Percentiles rank a stretch among this genome's conserved stretches.
phyloP scores from a whole-genome alignment of 805 yeast genomes.

The Yarrowia sp. region DNA sequence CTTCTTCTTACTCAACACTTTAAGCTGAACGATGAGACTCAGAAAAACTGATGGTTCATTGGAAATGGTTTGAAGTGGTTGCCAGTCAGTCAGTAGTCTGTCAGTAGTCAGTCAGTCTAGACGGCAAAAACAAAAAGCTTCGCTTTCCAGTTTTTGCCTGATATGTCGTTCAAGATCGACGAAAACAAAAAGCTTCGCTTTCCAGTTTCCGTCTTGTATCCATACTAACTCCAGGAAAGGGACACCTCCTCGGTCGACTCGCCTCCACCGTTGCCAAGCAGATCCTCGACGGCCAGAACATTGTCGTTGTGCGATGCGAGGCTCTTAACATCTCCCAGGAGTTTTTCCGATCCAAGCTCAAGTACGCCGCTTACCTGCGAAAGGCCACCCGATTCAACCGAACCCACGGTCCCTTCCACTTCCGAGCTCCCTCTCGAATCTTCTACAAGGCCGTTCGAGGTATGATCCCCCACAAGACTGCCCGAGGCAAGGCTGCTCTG shows the following conservation, averaged over 20 bases:
- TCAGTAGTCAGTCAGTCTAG: no score
- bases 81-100: no score
- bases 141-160: not conserved
- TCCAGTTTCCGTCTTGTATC: not conserved
- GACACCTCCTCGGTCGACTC: slow-evolving; percentile 99
- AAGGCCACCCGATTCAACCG: slow-evolving; percentile 99
- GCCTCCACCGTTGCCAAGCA: slow-evolving; percentile 99
- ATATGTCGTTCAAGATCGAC: no score
- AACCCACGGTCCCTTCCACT: slow-evolving; percentile 99
- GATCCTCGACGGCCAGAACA: slow-evolving; percentile 96
- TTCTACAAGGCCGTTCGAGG: slow-evolving; percentile 99
- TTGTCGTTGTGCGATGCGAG: slow-evolving; percentile 96
- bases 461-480: slow-evolving; percentile 99
- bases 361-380: slow-evolving; percentile 99
- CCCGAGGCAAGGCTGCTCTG: slow-evolving; percentile 99
- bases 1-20: no score
- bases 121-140: no score
- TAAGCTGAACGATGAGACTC: no score
- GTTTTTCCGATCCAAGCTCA: slow-evolving; percentile 99
- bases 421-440: slow-evolving; percentile 99
- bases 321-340: slow-evolving; percentile 99
- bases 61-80: no score
- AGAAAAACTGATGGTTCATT: no score
- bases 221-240: slow-evolving; percentile 65
- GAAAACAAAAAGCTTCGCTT: not conserved